A percentile compares a stretch with the other conserved stretches of the same genome.
Conservation (phyloP, 768 basidiomycete species). For the Cystobasidium ongulense region DNA sequence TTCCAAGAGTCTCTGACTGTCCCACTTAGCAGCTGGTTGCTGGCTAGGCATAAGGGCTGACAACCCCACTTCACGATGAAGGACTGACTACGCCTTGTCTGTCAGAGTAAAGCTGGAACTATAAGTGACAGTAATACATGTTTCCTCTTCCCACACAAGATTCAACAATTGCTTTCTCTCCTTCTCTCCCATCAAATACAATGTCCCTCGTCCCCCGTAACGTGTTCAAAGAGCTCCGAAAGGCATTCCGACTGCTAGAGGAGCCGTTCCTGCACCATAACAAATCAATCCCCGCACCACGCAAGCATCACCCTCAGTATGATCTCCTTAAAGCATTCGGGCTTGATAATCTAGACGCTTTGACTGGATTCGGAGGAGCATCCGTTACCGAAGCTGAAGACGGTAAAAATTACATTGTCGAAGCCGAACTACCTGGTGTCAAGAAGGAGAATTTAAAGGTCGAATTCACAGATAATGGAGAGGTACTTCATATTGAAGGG, state of each 20-base stretch:
- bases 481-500: constrained; percentile 20
- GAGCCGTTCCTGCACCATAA: constrained; percentile 3
- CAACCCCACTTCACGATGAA: too few relatives aligned
- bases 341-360: background rate
- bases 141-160: background rate
- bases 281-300: background rate
- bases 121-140: too few relatives aligned
- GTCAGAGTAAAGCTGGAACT: too few relatives aligned
- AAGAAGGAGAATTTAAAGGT: constrained; percentile 13
- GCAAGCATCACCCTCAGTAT: background rate
- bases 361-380: background rate
- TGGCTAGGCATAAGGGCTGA: too few relatives aligned
- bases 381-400: constrained; percentile 9
- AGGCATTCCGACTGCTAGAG: constrained; percentile 11
- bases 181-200: background rate
- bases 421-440: constrained; percentile 16
- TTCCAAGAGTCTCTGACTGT: too few relatives aligned
- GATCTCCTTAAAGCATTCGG: background rate
- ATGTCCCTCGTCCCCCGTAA: constrained; percentile 9
- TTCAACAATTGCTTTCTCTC: background rate
- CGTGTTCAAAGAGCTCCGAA: constrained; percentile 7
- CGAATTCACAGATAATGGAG: constrained; percentile 13
- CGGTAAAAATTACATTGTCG: constrained; percentile 11
- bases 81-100: too few relatives aligned
- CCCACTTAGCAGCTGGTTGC: too few relatives aligned